Evolutionary conservation across 2,329 filamentous ascomycete species (phyloP), one percentile per base, ranked within the genome.

Genomic region (Bisporella sp.): DNA sequence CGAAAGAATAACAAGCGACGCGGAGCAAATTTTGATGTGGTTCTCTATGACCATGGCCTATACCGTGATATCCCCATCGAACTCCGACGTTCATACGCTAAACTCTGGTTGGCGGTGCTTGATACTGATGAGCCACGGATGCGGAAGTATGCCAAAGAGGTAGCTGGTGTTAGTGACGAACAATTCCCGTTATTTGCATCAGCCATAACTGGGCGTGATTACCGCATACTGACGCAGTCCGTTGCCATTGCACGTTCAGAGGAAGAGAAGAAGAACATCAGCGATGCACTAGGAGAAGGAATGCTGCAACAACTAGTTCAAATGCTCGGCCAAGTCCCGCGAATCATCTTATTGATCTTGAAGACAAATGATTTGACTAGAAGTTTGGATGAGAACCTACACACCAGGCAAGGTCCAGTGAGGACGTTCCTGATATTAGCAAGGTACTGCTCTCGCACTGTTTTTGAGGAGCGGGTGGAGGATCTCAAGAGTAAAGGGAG

Each of bases 351-450:
- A 9, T 75, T 99, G 31, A 97, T 99, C 58, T 77, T 99, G 55
- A 99, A 99, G 72, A 99, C 93, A 2, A 99, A 99, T 66, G 93
- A 99, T 69, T 73, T 99, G 39, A 99, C 93, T 12, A 83, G 93
- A 57, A 93, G 86, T 61, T 78, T 99, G 13, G 93, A 99, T 66
- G 93, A 99, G 73, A 91, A 86, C 64, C 74, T 95, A 37, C 85
- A 91, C 49, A 93, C 88, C 0, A 76, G 79, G 5, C 77, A 80
- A 54, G 83, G 83, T 0, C 81, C 82, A 3, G 76, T 84, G 56
- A 75, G 81, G 45, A 78, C 72, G 11, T 87, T 87, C 60, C 70
- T 87, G 63, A 87, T 87, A 56, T 72, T 87, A 31, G 83, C 83
- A 3, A 70, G 81, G 33, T 87, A 87, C 68, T 86, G 83, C 66